These are phyloP conservation scores for Ascomycota sp. DNA, from an alignment of 2,329 filamentous ascomycete species.

Conservation along the genomic window DNA sequence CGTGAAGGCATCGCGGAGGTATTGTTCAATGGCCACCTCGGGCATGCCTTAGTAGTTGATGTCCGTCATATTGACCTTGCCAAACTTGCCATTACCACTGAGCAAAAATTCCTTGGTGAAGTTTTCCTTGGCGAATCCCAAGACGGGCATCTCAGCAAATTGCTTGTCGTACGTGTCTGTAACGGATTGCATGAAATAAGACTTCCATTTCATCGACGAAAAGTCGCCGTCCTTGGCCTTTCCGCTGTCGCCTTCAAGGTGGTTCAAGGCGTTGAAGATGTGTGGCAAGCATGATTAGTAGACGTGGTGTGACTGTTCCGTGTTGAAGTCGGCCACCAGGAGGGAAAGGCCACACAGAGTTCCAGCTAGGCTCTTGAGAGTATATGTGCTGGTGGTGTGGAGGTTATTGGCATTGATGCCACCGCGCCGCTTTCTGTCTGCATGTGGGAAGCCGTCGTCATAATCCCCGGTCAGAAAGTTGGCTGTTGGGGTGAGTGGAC, in stretches of 20 bases:
- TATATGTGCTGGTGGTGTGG: slow-evolving; percentile 21
- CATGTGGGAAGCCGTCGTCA: slow-evolving; percentile 12
- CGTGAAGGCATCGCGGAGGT: slow-evolving; percentile 12
- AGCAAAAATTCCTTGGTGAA: slow-evolving; percentile 10
- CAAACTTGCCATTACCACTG: slow-evolving; percentile 10
- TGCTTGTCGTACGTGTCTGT: slow-evolving; percentile 15
- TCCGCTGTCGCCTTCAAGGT: slow-evolving; percentile 2
- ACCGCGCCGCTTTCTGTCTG: slow-evolving; percentile 11
- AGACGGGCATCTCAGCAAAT: slow-evolving; percentile 9
- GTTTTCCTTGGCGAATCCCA: slow-evolving; percentile 11
- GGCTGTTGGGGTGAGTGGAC: slow-evolving; percentile 11
- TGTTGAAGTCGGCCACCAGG: slow-evolving; percentile 20
- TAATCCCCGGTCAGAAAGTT: slow-evolving; percentile 15
- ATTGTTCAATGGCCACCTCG: slow-evolving; percentile 12
- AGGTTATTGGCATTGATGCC: slow-evolving; percentile 19
- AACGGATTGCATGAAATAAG: slow-evolving; percentile 13
- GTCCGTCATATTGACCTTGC: slow-evolving; percentile 9
- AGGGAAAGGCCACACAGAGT: slow-evolving; percentile 21
- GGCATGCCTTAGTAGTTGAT: slow-evolving; percentile 16
- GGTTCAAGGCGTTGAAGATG: slow-evolving; percentile 14
- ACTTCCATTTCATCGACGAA: slow-evolving; percentile 11
- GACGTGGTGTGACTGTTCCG: slow-evolving; percentile 19
- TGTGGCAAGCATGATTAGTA: slow-evolving; percentile 25
- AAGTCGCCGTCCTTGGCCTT: slow-evolving; percentile 4
- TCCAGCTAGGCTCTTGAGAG: slow-evolving; percentile 20